Conservation (phyloP, 2,329 filamentous ascomycete species). For the Aspergillus vadensis region DNA sequence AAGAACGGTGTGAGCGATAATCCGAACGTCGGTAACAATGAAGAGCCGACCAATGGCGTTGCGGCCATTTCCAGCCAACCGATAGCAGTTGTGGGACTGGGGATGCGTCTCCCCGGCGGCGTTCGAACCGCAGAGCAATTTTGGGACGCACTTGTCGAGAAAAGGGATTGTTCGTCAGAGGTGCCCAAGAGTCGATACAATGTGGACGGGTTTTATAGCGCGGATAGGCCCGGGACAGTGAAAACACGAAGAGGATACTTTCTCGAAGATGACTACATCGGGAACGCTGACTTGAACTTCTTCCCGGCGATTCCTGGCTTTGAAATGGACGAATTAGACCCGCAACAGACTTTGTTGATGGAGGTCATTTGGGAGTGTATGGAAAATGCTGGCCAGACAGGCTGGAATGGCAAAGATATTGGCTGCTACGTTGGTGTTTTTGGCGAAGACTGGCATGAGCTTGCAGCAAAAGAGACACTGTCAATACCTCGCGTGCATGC, state of each 20-base stretch:
- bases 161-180: conserved; percentile 20
- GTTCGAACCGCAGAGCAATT: conserved; percentile 19
- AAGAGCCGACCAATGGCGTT: too few relatives aligned
- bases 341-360: conserved; percentile 31
- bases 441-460: conserved; percentile 27
- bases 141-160: conserved; percentile 27
- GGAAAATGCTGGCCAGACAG: conserved; percentile 32
- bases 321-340: conserved; percentile 22
- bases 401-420: conserved; percentile 34
- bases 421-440: conserved; percentile 31
- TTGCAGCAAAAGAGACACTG: too few relatives aligned
- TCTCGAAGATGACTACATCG: conserved; percentile 30
- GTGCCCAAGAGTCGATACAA: conserved; percentile 29
- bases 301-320: conserved; percentile 11
- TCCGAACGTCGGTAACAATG: too few relatives aligned
- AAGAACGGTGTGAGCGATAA: too few relatives aligned
- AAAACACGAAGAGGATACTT: conserved; percentile 29
- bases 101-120: conserved; percentile 26
- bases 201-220: conserved; percentile 27
- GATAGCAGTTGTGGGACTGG: conserved; percentile 30
- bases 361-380: conserved; percentile 34
- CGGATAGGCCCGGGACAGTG: conserved; percentile 5
- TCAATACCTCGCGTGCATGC: too few relatives aligned
- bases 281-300: conserved; percentile 33
- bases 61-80: too few relatives aligned